phyloP scores from a whole-genome alignment of 495 filamentous ascomycete genomes.

The Aspergillus asperescens region DNA sequence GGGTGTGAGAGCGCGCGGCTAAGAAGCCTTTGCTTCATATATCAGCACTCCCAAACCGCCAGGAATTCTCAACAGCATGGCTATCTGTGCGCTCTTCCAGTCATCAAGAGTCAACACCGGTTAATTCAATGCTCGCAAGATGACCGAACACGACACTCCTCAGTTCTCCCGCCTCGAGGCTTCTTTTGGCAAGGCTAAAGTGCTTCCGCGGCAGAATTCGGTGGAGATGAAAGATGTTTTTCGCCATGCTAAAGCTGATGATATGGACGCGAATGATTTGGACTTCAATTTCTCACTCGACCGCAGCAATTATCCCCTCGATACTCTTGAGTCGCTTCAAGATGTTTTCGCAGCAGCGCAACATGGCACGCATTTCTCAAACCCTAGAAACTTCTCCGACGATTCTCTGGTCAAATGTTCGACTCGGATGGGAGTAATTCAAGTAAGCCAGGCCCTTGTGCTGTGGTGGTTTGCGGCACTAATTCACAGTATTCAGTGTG shows the following conservation, averaged over 20 bases:
- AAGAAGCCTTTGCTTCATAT: not conserved
- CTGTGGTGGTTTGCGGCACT: not conserved
- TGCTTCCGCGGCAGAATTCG: not conserved
- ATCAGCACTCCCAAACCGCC: not conserved
- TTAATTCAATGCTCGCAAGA: not conserved
- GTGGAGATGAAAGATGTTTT: slow-evolving; percentile 2
- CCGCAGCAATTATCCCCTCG: not conserved
- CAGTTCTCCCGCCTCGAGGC: not conserved
- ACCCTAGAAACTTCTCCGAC: not conserved
- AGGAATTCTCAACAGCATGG: not conserved
- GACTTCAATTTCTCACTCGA: not conserved
- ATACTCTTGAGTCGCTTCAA: not conserved
- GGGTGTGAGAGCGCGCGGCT: no score
- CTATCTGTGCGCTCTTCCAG: not conserved
- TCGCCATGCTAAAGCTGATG: not conserved
- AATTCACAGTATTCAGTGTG: not conserved
- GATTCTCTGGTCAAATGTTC: not conserved
- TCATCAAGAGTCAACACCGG: not conserved
- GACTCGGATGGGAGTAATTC: not conserved
- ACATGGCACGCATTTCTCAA: not conserved
- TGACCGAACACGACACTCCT: not conserved
- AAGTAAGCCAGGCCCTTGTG: not conserved
- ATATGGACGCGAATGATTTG: not conserved
- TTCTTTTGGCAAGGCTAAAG: not conserved
- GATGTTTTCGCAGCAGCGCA: not conserved